Conservation (phyloP, 1,284 basidiomycete genomes). For the Ustilago crameri region DNA sequence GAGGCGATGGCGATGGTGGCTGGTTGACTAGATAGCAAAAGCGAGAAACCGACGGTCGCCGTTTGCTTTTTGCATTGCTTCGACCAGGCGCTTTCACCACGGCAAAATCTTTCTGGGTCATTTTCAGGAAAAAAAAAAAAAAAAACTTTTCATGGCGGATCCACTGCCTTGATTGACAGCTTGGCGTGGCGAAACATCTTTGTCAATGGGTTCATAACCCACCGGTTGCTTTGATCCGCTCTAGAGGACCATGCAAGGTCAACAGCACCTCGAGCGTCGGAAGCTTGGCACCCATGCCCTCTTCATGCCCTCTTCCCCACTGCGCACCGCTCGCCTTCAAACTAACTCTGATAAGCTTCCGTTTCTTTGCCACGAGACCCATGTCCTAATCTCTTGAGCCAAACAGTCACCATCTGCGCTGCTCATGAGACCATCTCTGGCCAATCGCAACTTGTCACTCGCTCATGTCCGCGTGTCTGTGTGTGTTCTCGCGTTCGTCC, state of each 20-base stretch:
- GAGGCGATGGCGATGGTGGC: no score
- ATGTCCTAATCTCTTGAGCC: conserved; percentile 6
- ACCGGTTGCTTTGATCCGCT: no score
- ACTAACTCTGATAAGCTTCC: conserved; percentile 13
- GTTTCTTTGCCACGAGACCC: conserved; percentile 20
- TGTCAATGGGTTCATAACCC: no score
- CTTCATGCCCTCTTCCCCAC: not conserved
- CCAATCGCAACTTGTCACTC: conserved; percentile 18
- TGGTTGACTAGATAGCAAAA: no score
- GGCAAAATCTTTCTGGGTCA: not conserved
- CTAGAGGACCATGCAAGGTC: conserved; percentile 11
- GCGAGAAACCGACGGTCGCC: conserved; percentile 20
- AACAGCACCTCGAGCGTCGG: conserved; percentile 29
- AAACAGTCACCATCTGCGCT: conserved; percentile 8
- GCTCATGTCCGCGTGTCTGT: not conserved
- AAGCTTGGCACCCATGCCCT: conserved; percentile 42
- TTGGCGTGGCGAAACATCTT: conserved; percentile 4
- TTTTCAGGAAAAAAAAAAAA: no score
- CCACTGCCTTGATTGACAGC: conserved; percentile 6
- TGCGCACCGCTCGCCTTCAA: not conserved
- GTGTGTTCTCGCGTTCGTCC: no score
- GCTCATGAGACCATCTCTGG: conserved; percentile 33
- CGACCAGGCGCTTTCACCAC: no score
- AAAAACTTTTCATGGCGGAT: not conserved
- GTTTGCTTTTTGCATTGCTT: not conserved